Base-by-base conservation (phyloP, 805 yeast genomes). In the Candida schatavii region DNA sequence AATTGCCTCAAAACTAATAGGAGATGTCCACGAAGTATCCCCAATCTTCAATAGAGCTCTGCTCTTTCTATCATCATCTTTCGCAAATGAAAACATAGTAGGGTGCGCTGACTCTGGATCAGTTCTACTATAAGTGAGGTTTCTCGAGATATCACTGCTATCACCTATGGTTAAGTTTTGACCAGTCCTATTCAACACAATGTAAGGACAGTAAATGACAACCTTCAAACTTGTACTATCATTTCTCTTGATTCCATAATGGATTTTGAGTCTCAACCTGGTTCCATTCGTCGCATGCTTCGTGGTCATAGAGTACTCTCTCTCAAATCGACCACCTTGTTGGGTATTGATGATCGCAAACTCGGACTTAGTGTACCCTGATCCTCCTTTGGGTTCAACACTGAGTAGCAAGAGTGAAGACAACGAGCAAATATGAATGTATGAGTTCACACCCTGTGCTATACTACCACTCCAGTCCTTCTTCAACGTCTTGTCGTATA, bases 1-100 rank as follows among this genome's bases (percentile, higher is more conserved):
- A 42, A 91, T 75, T 3, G 96, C 95, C 56, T 90, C 97, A 53
- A 93, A 81, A 57, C 95, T 83, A 37, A 88, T 68, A 2, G 88
- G 86, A 1, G 69, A 58, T 48, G 96, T 85, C 77, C 86, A 77
- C 5, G 72, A 70, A 0, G 96, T 83, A 41, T 85, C 86, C 0
- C 77, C 85, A 17, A 87, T 72, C 45, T 76, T 74, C 5, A 90
- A 52, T 20, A 74, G 54, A 0, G 90, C 95, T 44, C 95, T 70
- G 51, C 84, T 83, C 32, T 72, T 75, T 21, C 81, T 75, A 38
- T 78, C 83, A 9, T 64, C 65, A 26, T 73, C 76, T 11, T 67
- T 68, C 19, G 78, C 83, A 55, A 88, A 91, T 0, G 99, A 91
- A 67, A 93, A 90, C 86, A 93, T 80, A 44, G 76, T 77, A 0